Evolutionary conservation across 176 grass and related monocot species (phyloP).

Genomic region (Hordeum marinum): DNA sequence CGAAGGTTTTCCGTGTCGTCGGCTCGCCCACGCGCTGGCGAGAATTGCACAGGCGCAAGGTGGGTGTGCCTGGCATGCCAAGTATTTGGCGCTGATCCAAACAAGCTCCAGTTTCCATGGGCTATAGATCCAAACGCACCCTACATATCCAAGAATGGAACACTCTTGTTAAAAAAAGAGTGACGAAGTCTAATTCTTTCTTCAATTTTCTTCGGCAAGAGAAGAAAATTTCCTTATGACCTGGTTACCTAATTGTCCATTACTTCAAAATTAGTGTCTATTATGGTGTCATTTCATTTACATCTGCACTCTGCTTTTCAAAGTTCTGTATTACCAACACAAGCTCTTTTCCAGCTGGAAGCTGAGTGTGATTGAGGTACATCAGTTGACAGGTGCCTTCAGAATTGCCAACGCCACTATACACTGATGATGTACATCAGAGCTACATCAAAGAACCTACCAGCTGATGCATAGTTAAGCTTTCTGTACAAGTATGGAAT

Average conservation of each 20-base stretch:
- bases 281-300: neutral
- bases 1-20: no score
- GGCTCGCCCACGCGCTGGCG: no score
- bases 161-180: no score
- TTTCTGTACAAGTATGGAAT: constrained; percentile 4
- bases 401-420: neutral
- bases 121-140: no score
- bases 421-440: neutral
- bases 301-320: neutral
- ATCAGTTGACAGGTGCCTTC: neutral
- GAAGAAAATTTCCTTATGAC: no score
- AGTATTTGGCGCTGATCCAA: no score
- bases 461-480: neutral
- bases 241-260: neutral
- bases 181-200: no score
- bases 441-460: neutral
- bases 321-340: neutral
- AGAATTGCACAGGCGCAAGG: no score
- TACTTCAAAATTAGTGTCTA: neutral
- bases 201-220: no score
- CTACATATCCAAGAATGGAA: no score
- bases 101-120: no score
- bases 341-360: neutral
- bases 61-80: no score
- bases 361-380: neutral